phyloP scores from a whole-genome alignment of 331 rosid genomes.

The Quercus tomentella region DNA sequence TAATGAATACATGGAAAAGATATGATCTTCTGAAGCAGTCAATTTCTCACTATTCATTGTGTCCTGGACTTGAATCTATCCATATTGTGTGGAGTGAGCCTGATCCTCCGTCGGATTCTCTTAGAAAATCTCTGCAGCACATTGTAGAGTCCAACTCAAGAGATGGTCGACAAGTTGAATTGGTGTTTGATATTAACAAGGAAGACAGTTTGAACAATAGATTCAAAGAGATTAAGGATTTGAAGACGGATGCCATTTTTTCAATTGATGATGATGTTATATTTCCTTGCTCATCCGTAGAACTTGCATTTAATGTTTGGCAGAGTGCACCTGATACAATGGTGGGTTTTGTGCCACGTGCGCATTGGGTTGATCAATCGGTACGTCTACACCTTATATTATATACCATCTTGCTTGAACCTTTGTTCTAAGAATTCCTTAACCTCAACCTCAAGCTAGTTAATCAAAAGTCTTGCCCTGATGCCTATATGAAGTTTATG shows the following conservation, averaged over 20 bases:
- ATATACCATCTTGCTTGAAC: neutral
- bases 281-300: slow-evolving; percentile 87
- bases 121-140: slow-evolving; percentile 37
- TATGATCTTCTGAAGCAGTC: slow-evolving; percentile 93
- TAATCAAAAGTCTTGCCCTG: neutral
- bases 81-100: slow-evolving; percentile 97
- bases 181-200: slow-evolving; percentile 66
- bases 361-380: slow-evolving; percentile 66
- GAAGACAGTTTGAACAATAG: slow-evolving; percentile 97
- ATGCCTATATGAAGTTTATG: too few relatives aligned
- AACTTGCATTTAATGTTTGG: slow-evolving; percentile 91
- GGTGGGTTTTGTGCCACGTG: slow-evolving; percentile 99
- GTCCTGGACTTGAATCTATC: slow-evolving; percentile 71
- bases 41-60: slow-evolving; percentile 70
- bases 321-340: slow-evolving; percentile 86
- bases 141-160: slow-evolving; percentile 41
- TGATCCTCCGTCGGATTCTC: slow-evolving; percentile 62
- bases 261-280: slow-evolving; percentile 93
- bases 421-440: neutral
- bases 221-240: slow-evolving; percentile 71
- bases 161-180: slow-evolving; percentile 40
- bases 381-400: slow-evolving; percentile 33
- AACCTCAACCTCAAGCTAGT: neutral
- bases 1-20: slow-evolving; percentile 99
- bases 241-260: slow-evolving; percentile 78